Conservation (phyloP, 2,329 filamentous ascomycete genomes). For the Cyanodermella asteris region DNA sequence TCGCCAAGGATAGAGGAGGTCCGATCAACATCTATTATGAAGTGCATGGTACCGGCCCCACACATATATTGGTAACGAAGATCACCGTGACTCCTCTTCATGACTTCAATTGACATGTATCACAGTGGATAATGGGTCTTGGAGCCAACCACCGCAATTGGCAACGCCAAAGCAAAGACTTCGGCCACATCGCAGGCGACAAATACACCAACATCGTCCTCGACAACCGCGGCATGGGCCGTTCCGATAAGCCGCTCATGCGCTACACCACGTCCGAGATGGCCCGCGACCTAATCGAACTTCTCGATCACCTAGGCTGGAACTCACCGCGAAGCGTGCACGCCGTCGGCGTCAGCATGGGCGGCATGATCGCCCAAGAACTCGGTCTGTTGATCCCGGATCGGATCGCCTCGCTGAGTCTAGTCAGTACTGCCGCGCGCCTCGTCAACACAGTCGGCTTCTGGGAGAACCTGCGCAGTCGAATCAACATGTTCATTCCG, state of each 20-base stretch:
- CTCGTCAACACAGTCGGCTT: constrained; percentile 29
- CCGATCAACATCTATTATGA: constrained; percentile 61
- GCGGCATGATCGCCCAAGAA: constrained; percentile 84
- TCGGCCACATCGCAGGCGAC: constrained; percentile 47
- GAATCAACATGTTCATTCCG: constrained; percentile 33
- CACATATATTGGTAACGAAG: constrained; percentile 42
- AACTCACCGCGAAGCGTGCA: constrained; percentile 33
- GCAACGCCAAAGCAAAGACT: constrained; percentile 67
- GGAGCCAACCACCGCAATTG: constrained; percentile 46
- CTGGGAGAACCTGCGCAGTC: constrained; percentile 39
- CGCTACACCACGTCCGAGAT: constrained; percentile 70
- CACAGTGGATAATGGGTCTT: constrained; percentile 63
- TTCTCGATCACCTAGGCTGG: constrained; percentile 50
- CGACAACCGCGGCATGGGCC: constrained; percentile 72
- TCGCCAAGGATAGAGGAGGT: constrained; percentile 49
- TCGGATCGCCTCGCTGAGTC: constrained; percentile 26
- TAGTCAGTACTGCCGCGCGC: constrained; percentile 27
- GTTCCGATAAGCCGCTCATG: constrained; percentile 51
- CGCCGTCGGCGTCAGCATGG: constrained; percentile 60
- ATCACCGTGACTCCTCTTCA: background rate
- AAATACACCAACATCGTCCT: constrained; percentile 54
- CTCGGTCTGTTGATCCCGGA: constrained; percentile 29
- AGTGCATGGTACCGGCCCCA: constrained; percentile 52
- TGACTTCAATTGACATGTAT: background rate
- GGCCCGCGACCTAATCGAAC: constrained; percentile 55